Evolutionary conservation across 768 basidiomycete species (phyloP), one percentile per base, ranked within the genome.

Genomic region (Pleurotus cornucopiae): DNA sequence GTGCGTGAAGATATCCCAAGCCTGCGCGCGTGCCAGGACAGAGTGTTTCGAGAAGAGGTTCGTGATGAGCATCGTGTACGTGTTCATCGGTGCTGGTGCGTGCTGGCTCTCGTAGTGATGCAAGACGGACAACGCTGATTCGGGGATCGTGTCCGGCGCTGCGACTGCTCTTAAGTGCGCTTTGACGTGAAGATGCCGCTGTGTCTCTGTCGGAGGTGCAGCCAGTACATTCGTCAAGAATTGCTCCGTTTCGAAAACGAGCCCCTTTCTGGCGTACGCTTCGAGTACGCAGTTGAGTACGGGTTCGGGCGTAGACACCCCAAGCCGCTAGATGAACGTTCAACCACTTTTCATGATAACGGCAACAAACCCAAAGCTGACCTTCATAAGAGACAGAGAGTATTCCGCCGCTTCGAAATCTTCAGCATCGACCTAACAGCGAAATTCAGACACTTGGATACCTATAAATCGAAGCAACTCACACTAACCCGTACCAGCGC

Each of bases 1-100:
- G 69, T 99, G 96, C 2, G 89, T 76, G 68, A 92, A 98, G 40
- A 98, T 80, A 65, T 98, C 92, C 92, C 93, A 97, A 2, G 91
- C 95, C 58, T 91, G 86, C 0, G 90, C 88, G 30, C 80, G 81
- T 2, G 81, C 82, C 1, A 77, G 62, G 3, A 81, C 72, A 25
- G 75, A 78, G 6, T 72, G 74, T 23, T 75, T 72, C 43, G 75
- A 74, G 62, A 81, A 82, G 34, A 85, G 84, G 45, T 76, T 69
- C 4, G 74, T 72, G 57, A 96, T 88, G 46, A 86, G 70, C 18
- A 82, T 75, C 6, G 83, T 84, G 69, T 98, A 97, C 0, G 89
- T 83, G 40, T 76, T 76, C 65, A 91, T 84, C 0, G 93, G 86
- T 0, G 89, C 84, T 2, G 84, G 80, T 30, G 76, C 67, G 13